phyloP scores from a whole-genome alignment of 2,329 filamentous ascomycete genomes.

The Ustilaginoidea virens region DNA sequence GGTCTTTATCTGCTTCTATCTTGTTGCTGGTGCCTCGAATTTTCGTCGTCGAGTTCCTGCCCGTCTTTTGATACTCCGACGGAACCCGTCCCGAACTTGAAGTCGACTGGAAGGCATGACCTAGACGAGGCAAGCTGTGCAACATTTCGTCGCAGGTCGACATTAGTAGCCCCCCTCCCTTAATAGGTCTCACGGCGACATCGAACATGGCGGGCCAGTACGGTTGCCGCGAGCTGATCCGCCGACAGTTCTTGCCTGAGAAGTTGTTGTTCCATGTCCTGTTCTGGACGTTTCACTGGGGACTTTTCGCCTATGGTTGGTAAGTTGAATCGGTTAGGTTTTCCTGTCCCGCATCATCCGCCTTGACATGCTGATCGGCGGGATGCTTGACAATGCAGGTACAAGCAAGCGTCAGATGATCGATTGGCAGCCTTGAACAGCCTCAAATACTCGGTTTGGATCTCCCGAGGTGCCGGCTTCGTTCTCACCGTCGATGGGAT shows the following conservation, averaged over 20 bases:
- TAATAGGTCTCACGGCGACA: constrained; percentile 4
- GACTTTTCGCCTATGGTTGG: constrained; percentile 76
- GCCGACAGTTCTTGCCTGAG: constrained; percentile 49
- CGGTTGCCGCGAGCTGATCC: constrained; percentile 28
- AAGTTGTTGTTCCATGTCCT: constrained; percentile 69
- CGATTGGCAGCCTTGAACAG: constrained; percentile 65
- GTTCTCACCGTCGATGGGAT: constrained; percentile 72
- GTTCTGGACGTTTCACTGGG: constrained; percentile 68
- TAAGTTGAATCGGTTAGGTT: constrained; percentile 25
- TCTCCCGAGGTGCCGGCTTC: constrained; percentile 84
- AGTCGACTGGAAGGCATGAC: not conserved
- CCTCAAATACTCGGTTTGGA: constrained; percentile 82
- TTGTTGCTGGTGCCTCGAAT: no score
- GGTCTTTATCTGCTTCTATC: no score
- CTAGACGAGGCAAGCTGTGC: not conserved
- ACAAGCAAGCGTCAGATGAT: constrained; percentile 53
- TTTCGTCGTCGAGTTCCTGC: no score
- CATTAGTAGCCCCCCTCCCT: constrained; percentile 21
- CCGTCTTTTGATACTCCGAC: no score
- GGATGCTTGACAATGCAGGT: constrained; percentile 35
- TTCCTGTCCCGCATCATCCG: not conserved
- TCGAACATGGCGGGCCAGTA: constrained; percentile 22
- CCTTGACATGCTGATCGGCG: not conserved
- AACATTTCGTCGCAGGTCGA: constrained; percentile 38
- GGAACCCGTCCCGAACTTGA: no score